Percentiles rank a stretch among this genome's conserved stretches.
phyloP scores from a whole-genome alignment of 768 basidiomycete species.

The Auricularia auricula-judae region DNA sequence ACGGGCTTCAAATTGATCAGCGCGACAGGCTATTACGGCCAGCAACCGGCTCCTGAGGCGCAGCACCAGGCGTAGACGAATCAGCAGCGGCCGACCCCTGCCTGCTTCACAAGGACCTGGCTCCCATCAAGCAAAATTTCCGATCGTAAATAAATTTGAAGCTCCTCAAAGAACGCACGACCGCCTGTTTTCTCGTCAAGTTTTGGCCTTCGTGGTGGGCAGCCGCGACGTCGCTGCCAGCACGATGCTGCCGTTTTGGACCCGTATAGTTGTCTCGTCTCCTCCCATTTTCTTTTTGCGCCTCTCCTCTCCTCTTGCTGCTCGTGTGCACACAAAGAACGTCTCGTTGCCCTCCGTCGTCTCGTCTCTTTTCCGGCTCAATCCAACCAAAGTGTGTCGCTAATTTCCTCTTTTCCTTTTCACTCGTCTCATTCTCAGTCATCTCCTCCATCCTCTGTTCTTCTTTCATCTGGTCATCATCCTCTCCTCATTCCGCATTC shows the following conservation, averaged over 20 bases:
- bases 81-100: slow-evolving; percentile 10
- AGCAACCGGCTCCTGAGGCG: slow-evolving; percentile 43
- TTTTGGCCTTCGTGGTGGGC: not conserved
- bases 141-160: not conserved
- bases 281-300: not conserved
- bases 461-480: slow-evolving; percentile 21
- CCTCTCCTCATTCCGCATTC: slow-evolving; percentile 20
- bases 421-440: not conserved
- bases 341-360: not conserved
- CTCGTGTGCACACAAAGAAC: not conserved
- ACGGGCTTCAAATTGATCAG: not conserved
- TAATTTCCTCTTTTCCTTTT: slow-evolving; percentile 4
- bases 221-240: not conserved
- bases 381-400: not conserved
- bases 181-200: not conserved
- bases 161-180: not conserved
- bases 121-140: not conserved
- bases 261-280: not conserved
- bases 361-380: not conserved
- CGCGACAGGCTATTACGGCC: slow-evolving; percentile 64
- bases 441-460: slow-evolving; percentile 1
- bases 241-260: not conserved
- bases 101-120: not conserved
- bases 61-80: slow-evolving; percentile 28
- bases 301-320: not conserved